These are phyloP conservation scores for Pichia manshurica DNA, from an alignment of 805 yeast species.

Conservation along the genomic window DNA sequence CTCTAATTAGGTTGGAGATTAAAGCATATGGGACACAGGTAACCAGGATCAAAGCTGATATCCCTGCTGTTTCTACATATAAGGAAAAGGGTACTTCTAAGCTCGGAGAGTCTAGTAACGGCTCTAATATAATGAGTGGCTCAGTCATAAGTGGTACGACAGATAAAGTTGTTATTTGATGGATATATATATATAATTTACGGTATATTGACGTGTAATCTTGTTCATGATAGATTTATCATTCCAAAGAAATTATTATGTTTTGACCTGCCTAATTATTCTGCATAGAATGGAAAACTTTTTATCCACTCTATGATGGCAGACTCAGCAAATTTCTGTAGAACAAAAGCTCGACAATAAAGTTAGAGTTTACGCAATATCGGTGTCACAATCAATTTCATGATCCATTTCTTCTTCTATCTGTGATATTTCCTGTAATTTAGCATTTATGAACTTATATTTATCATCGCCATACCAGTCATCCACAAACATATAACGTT, in stretches of 20 bases:
- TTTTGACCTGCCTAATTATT: too few relatives aligned
- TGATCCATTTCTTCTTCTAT: not conserved
- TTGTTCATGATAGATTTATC: too few relatives aligned
- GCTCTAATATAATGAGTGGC: slow-evolving; percentile 39
- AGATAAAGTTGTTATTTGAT: slow-evolving; percentile 10
- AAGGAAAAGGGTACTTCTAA: slow-evolving; percentile 87
- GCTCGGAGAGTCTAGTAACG: slow-evolving; percentile 44
- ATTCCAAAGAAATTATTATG: too few relatives aligned
- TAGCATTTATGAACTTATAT: slow-evolving; percentile 8
- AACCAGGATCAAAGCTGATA: slow-evolving; percentile 86
- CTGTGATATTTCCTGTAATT: slow-evolving; percentile 6
- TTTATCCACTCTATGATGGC: too few relatives aligned
- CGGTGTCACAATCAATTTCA: not conserved
- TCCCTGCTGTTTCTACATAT: slow-evolving; percentile 96
- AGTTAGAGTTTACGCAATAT: not conserved
- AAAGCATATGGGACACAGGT: slow-evolving; percentile 87
- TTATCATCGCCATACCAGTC: slow-evolving; percentile 21
- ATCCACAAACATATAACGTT: slow-evolving; percentile 12
- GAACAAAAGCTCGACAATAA: too few relatives aligned
- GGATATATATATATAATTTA: not conserved
- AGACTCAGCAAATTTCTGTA: too few relatives aligned
- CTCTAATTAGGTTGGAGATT: slow-evolving; percentile 91
- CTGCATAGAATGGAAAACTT: too few relatives aligned
- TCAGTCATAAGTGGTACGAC: slow-evolving; percentile 38
- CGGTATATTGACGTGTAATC: too few relatives aligned